Conservation (phyloP, 2,329 filamentous ascomycete species). For the Neonectria magnoliae region DNA sequence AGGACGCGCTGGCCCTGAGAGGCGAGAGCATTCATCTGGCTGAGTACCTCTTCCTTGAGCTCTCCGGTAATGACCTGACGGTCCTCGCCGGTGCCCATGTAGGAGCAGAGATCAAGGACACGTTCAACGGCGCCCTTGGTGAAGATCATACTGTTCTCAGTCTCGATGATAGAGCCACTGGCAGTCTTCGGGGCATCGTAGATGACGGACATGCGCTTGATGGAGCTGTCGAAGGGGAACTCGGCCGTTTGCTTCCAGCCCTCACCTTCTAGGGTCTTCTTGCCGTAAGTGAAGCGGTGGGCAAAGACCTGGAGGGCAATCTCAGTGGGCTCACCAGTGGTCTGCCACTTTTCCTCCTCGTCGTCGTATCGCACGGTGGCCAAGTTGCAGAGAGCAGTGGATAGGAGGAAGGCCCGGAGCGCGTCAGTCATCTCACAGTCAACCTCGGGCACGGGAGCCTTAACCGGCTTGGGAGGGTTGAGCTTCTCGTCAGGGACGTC, state of each 20-base stretch:
- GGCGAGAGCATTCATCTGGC: slow-evolving; percentile 68
- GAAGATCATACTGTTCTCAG: slow-evolving; percentile 63
- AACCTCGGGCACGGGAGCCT: slow-evolving; percentile 44
- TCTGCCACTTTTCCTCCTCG: slow-evolving; percentile 69
- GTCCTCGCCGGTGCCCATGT: slow-evolving; percentile 55
- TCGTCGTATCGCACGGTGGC: slow-evolving; percentile 67
- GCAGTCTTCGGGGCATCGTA: slow-evolving; percentile 63
- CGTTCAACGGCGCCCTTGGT: slow-evolving; percentile 72
- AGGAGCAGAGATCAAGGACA: slow-evolving; percentile 65
- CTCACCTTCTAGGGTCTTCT: slow-evolving; percentile 59
- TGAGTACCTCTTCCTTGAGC: slow-evolving; percentile 59
- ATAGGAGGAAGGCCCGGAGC: slow-evolving; percentile 62
- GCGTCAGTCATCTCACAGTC: slow-evolving; percentile 60
- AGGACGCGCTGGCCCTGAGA: slow-evolving; percentile 77
- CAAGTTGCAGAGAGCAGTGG: slow-evolving; percentile 72
- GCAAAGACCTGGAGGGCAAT: slow-evolving; percentile 81
- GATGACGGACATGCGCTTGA: slow-evolving; percentile 84
- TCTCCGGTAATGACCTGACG: slow-evolving; percentile 61
- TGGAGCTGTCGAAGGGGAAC: slow-evolving; percentile 80
- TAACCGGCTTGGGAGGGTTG: slow-evolving; percentile 46
- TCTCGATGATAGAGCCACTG: slow-evolving; percentile 50
- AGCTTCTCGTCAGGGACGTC: slow-evolving; percentile 69
- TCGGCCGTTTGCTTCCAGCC: slow-evolving; percentile 75
- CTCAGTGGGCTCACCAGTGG: slow-evolving; percentile 77
- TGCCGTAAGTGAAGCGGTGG: slow-evolving; percentile 71